phyloP scores from a whole-genome alignment of 306 rosid genomes.

The Cicer bijugum region DNA sequence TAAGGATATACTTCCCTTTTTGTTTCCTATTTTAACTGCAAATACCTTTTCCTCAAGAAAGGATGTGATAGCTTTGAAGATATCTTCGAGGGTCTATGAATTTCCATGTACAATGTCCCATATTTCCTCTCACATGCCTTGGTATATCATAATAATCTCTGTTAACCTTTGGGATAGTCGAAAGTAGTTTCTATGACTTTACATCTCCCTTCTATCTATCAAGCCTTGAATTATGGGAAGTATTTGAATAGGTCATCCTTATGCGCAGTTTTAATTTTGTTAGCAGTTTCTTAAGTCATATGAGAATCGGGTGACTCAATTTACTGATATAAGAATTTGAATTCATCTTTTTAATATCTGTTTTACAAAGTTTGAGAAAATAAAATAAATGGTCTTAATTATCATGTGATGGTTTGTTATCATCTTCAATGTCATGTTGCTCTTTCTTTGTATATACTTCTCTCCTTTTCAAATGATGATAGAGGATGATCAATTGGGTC shows the following conservation, averaged over 20 bases:
- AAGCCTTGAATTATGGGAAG: too few species aligned
- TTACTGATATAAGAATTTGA: too few species aligned
- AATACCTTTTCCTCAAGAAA: neutral
- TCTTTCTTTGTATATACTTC: conserved; percentile 1
- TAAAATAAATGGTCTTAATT: neutral
- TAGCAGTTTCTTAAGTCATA: too few species aligned
- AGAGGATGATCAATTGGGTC: neutral
- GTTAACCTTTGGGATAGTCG: conserved; percentile 6
- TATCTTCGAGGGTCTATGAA: neutral
- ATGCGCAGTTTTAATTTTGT: too few species aligned
- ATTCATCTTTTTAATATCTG: neutral
- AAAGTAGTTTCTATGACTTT: conserved; percentile 9
- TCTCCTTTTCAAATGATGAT: neutral
- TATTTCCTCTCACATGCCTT: neutral
- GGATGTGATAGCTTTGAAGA: neutral
- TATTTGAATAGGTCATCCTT: too few species aligned
- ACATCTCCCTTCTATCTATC: too few species aligned
- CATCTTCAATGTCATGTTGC: neutral
- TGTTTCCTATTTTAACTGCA: neutral
- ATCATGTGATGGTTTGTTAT: conserved; percentile 24
- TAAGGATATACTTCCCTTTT: neutral
- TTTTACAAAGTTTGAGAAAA: neutral
- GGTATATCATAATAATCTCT: neutral
- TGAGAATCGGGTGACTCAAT: too few species aligned
- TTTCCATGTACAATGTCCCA: neutral